These are phyloP conservation scores for Chlamydomonas applanata DNA, from an alignment of 139 green algal species.

Conservation along the genomic window DNA sequence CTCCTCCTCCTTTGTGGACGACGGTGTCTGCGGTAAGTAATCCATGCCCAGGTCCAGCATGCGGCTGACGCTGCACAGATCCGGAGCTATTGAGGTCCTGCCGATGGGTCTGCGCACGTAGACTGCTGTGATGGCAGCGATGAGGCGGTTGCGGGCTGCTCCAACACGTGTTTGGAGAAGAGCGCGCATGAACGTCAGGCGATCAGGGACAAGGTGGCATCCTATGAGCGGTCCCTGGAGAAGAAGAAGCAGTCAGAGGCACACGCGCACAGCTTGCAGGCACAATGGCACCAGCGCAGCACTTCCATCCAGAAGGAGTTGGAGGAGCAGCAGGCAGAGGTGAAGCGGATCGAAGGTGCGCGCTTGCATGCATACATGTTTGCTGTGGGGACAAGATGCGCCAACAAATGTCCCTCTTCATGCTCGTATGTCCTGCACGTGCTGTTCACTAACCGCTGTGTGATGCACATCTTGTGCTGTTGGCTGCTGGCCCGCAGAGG, in stretches of 20 bases:
- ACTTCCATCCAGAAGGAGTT: slow-evolving; percentile 35
- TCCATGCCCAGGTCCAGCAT: not conserved
- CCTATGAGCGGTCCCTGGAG: slow-evolving; percentile 26
- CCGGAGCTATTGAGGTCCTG: not conserved
- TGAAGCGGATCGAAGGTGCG: slow-evolving; percentile 24
- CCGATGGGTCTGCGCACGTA: slow-evolving; percentile 30
- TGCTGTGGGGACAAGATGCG: too few relatives aligned
- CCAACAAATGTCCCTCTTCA: too few relatives aligned
- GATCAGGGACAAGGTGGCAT: slow-evolving; percentile 42
- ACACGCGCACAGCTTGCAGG: slow-evolving; percentile 20
- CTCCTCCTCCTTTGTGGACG: slow-evolving; percentile 86
- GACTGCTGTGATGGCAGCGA: slow-evolving; percentile 93
- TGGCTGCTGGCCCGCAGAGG: not conserved
- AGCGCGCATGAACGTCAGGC: slow-evolving; percentile 49
- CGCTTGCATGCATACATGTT: slow-evolving; percentile 3
- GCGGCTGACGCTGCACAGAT: not conserved
- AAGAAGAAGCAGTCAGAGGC: slow-evolving; percentile 3
- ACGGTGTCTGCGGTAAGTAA: slow-evolving; percentile 84
- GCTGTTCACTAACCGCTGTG: too few relatives aligned
- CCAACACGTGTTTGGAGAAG: slow-evolving; percentile 73
- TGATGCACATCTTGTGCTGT: too few relatives aligned
- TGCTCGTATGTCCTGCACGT: slow-evolving; percentile 10
- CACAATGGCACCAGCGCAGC: slow-evolving; percentile 21
- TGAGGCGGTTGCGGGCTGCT: slow-evolving; percentile 69
- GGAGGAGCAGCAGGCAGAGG: slow-evolving; percentile 27